Base-by-base conservation (phyloP, 2,329 filamentous ascomycete genomes). In the Beauveria sp. region DNA sequence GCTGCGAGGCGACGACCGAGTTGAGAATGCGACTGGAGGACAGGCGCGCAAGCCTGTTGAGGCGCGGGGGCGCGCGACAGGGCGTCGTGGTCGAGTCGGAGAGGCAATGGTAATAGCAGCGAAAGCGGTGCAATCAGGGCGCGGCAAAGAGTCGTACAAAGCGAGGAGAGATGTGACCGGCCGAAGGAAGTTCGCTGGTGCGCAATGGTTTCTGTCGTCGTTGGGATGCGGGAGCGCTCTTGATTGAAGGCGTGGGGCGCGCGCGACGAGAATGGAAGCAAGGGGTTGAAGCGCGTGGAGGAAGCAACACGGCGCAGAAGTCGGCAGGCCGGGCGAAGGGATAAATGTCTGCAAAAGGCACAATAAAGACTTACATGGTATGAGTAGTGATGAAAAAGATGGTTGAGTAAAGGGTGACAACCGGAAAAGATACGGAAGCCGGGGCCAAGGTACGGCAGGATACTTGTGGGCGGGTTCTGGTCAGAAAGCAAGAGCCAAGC, bases 221-320 rank as follows among this genome's bases (percentile, higher is more conserved):
- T 55, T 56, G 51, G 59, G 43, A 18, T 34, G 51, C 51, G 43
- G 59, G 20, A 43, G 59, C 43, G 51, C 42, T 54, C 45, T 61
- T 50, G 51, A 48, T 40, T 61, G 43, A 61, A 50, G 59, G 34
- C 59, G 59, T 61, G 51, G 51, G 59, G 59, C 57, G 46, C 26
- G 56, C 46, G 56, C 56, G 46, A 51, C 5, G 10, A 40, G 10
- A 28, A 22, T 49, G 10, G 31, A 59, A 42, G 55, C 57, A 51
- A 60, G 57, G 57, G 57, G 57, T 24, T 43, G 34, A 18, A 10
- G 43, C 43, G 59, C 43, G 28, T 24, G 48, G 57, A 28, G 22
- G 20, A 16, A 34, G 50, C 38, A 46, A 38, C 34, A 50, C 42
- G 50, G 43, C 14, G 26, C n/a, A 24, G 16, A 55, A 22, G 18